Conservation (phyloP, 345 rosid genomes). For the Rhizophora apiculata region DNA sequence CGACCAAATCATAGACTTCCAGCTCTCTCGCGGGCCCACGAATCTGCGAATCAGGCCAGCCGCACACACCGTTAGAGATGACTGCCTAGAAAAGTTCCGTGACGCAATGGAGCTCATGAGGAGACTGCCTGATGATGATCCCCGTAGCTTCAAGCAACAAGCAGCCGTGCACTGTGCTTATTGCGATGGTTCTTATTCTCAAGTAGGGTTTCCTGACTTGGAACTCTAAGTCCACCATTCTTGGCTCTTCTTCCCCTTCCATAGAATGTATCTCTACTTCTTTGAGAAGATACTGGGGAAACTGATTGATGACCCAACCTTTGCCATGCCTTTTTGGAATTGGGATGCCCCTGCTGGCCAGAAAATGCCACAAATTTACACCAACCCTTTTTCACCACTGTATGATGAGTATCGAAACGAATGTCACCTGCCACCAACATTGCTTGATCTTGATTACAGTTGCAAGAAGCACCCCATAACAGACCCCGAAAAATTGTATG, state of each 20-base stretch:
- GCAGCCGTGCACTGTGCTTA: constrained; percentile 64
- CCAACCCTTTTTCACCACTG: constrained; percentile 35
- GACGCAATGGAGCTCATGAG: constrained; percentile 57
- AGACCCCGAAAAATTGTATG: not conserved
- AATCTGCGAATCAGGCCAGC: constrained; percentile 3
- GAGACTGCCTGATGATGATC: constrained; percentile 53
- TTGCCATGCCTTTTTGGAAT: constrained; percentile 60
- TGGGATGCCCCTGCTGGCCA: constrained; percentile 61
- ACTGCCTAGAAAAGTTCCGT: constrained; percentile 39
- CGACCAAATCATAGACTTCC: not conserved
- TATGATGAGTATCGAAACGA: constrained; percentile 31
- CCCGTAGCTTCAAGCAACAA: constrained; percentile 54
- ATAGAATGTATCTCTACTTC: constrained; percentile 52
- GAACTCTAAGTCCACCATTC: constrained; percentile 54
- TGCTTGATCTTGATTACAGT: constrained; percentile 46
- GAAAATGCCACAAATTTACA: constrained; percentile 44
- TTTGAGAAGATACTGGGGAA: constrained; percentile 50
- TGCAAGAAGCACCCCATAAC: not conserved
- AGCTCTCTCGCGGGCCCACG: not conserved
- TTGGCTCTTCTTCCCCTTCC: constrained; percentile 65
- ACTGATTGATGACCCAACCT: constrained; percentile 51
- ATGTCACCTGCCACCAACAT: constrained; percentile 29
- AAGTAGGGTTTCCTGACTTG: constrained; percentile 47
- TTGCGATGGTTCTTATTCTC: constrained; percentile 56
- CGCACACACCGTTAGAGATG: constrained; percentile 36